These are phyloP conservation scores for Fonsecaea nubica DNA, from an alignment of 2,329 filamentous ascomycete species.

Conservation along the genomic window DNA sequence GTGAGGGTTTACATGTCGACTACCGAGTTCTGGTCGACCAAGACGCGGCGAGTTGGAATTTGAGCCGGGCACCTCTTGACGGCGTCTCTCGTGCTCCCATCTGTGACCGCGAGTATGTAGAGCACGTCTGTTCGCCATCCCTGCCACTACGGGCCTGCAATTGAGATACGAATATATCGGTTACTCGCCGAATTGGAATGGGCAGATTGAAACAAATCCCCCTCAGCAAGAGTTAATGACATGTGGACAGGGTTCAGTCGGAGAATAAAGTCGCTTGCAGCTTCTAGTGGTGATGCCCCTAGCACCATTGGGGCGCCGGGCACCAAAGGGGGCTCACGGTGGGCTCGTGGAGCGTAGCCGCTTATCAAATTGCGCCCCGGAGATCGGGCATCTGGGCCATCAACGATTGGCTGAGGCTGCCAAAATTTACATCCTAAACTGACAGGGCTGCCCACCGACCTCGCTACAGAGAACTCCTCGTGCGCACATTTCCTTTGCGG, in stretches of 20 bases:
- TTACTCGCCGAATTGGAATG: slow-evolving; percentile 9
- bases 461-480: neutral
- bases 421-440: neutral
- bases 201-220: slow-evolving; percentile 20
- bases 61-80: slow-evolving; percentile 15
- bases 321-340: neutral
- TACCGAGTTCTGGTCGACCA: slow-evolving; percentile 1
- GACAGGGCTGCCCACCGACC: neutral
- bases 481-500: neutral
- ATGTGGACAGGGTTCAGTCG: slow-evolving; percentile 10
- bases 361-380: slow-evolving; percentile 21
- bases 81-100: slow-evolving; percentile 17
- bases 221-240: neutral
- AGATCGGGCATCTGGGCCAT: slow-evolving; percentile 10
- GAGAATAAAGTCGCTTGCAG: slow-evolving; percentile 27
- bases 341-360: slow-evolving; percentile 6
- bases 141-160: neutral
- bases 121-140: neutral
- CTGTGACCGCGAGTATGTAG: slow-evolving; percentile 7
- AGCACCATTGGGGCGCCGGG: neutral
- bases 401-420: slow-evolving; percentile 11
- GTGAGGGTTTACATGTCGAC: slow-evolving; percentile 12
- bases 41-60: slow-evolving; percentile 9
- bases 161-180: neutral
- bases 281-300: neutral